Base-by-base conservation (phyloP, 768 basidiomycete genomes). In the Tubosaeta sp. region DNA sequence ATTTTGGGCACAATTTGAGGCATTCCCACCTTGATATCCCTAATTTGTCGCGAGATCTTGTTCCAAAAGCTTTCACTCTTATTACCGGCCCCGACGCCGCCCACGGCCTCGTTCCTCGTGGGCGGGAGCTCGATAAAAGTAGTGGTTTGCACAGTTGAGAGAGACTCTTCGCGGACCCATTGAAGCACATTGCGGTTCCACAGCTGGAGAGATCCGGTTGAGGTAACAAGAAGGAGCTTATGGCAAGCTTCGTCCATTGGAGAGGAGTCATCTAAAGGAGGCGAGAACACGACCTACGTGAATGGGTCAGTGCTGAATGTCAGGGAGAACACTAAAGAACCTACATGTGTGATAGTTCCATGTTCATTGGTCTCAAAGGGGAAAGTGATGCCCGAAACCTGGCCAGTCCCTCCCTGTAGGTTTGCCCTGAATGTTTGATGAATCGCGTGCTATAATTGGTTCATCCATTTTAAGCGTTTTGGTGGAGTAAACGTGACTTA, bases 111-210 rank as follows among this genome's bases (percentile, higher is more conserved):
- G 16, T 71, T 68, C 36, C 50, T 55, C 8, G 59, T 59, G 65
- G 90, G 87, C 0, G 90, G 90, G 14, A 95, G 76, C 57, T 92
- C 89, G 19, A 93, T 79, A 50, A 93, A 82, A 46, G 83, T 79
- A 1, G 84, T 83, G 0, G 78, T 76, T 21, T 75, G 69, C 44
- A 90, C 76, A 2, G 80, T 73, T 0, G 89, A 73, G 10, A 95
- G 73, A 2, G 81, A 77, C 63, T 97, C 94, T 62, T 95, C 93
- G 43, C 93, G 76, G 0, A 78, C 79, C 91, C 92, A 95, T 25
- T 77, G 73, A 25, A 81, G 69, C 31, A 73, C 61, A 25, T 80
- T 73, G 21, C 79, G 76, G 42, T 81, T 71, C 87, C 90, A 90
- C 9, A 86, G 69, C 57, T 93, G 87, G 24, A 94, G 59, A 4